Evolutionary conservation across 306 rosid genomes (phyloP).

Genomic region (Dalbergia cochinchinensis): DNA sequence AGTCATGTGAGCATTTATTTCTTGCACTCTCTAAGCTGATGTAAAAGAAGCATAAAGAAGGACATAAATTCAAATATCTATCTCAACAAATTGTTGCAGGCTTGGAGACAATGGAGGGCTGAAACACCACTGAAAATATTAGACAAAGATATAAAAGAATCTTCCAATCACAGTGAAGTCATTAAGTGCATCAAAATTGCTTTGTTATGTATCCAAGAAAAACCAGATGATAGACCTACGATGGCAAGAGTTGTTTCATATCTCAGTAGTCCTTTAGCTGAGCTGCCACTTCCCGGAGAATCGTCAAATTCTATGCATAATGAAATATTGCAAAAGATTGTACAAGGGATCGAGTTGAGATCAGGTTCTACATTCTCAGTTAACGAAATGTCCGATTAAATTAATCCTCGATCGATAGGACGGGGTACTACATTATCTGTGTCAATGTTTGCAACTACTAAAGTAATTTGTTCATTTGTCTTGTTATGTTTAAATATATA

Average conservation of each 20-base stretch:
- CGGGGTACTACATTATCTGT: neutral
- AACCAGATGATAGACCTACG: constrained; percentile 49
- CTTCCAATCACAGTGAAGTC: constrained; percentile 36
- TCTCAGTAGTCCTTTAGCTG: constrained; percentile 39
- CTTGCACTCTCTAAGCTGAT: neutral
- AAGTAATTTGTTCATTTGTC: no score
- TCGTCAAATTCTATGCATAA: constrained; percentile 24
- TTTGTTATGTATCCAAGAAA: constrained; percentile 54
- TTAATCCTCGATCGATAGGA: neutral
- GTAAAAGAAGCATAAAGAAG: neutral
- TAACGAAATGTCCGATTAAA: neutral
- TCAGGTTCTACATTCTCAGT: neutral
- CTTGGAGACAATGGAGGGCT: constrained; percentile 60
- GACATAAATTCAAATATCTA: neutral
- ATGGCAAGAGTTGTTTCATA: constrained; percentile 44
- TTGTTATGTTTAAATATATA: no score
- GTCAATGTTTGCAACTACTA: neutral
- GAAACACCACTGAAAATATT: constrained; percentile 44
- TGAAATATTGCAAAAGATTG: constrained; percentile 12
- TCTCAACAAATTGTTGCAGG: constrained; percentile 42
- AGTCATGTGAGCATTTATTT: constrained; percentile 42
- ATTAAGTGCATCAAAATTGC: constrained; percentile 51
- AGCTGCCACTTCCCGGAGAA: constrained; percentile 35
- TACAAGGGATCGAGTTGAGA: constrained; percentile 24
- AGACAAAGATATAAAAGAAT: constrained; percentile 45